Evolutionary conservation across 176 grass and related monocot genomes (phyloP), one percentile per base, ranked within the genome.

Genomic region (Musa schizocarpa): DNA sequence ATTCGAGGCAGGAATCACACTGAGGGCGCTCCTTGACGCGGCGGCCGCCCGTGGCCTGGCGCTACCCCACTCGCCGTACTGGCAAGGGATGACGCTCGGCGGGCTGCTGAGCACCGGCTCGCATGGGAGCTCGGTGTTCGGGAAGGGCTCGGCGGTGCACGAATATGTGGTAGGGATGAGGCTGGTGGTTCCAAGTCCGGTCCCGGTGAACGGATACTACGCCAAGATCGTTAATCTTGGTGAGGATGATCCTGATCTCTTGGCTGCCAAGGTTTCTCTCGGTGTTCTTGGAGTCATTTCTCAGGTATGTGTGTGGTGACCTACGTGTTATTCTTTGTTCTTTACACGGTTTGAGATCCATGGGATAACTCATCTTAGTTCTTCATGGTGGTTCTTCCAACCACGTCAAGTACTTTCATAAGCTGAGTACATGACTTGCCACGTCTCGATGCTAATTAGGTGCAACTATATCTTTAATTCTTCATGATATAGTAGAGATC

Each of bases 271-370:
- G 71, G 88, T 90, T 20, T 90, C 88, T 58, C 82, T 90, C 23
- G 88, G 90, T 2, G 90, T 92, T 16, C 90, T 92, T 2, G 90
- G 90, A 0, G 76, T 87, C n/a, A 74, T 92, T 14, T 92, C 90
- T 68, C 87, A 92, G 87, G 90, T 89, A 73, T 3, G 12, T 24
- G 63, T 21, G 67, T 67, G 24, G 34, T 29, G 22, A 43, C 48
- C 1, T 8, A 71, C 29, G 65, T 80, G 53, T 74, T 19, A 4
- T 34, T 34, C 29, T 34, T 34, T 4, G 29, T 43, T 6, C 34
- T 43, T 43, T 43, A 43, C 34, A 43, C 34, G 3, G 34, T 43
- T 43, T 6, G 0, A 43, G 4, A 43, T 43, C 34, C 34, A 43
- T 43, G 34, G 0, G 34, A 43, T 43, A 43, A 43, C 34, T 5